Percentiles rank a stretch among this genome's conserved stretches.
These are phyloP conservation scores for Wickerhamiella cacticola DNA, from an alignment of 805 yeast genomes.

Conservation along the genomic window DNA sequence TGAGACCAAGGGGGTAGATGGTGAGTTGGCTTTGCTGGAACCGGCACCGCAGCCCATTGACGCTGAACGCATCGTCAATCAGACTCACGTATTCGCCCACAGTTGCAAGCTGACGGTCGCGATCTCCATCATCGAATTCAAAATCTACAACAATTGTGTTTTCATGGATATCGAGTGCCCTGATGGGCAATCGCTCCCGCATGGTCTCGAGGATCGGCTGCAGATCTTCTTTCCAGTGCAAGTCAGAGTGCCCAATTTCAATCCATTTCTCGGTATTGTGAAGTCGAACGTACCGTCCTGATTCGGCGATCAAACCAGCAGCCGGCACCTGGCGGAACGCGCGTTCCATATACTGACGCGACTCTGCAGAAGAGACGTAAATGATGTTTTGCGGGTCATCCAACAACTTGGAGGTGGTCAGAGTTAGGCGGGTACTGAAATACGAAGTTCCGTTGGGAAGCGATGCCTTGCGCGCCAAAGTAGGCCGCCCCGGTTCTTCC, in stretches of 20 bases:
- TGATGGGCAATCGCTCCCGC: conserved; percentile 70
- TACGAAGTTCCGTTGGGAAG: conserved; percentile 13
- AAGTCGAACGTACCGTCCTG: conserved; percentile 62
- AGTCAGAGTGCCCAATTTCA: conserved; percentile 36
- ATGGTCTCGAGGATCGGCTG: conserved; percentile 44
- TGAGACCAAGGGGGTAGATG: conserved; percentile 47
- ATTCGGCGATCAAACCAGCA: conserved; percentile 79
- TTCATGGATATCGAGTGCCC: conserved; percentile 59
- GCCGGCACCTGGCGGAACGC: conserved; percentile 54
- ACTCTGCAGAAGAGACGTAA: conserved; percentile 56
- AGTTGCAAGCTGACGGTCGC: conserved; percentile 49
- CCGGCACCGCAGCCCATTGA: conserved; percentile 62
- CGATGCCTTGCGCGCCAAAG: conserved; percentile 6
- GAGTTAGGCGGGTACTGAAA: conserved; percentile 26
- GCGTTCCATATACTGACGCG: conserved; percentile 52
- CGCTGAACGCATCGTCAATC: conserved; percentile 60
- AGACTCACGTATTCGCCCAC: conserved; percentile 81
- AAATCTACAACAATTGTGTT: conserved; percentile 68
- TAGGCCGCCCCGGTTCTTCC: background rate
- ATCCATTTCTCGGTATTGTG: conserved; percentile 40
- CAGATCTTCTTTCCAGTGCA: conserved; percentile 49
- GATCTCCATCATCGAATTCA: conserved; percentile 37
- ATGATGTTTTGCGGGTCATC: conserved; percentile 51
- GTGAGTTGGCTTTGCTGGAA: conserved; percentile 56
- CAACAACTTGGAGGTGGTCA: conserved; percentile 48